Base-by-base conservation (phyloP, 257 asterid species). In the Rehmannia glutinosa region DNA sequence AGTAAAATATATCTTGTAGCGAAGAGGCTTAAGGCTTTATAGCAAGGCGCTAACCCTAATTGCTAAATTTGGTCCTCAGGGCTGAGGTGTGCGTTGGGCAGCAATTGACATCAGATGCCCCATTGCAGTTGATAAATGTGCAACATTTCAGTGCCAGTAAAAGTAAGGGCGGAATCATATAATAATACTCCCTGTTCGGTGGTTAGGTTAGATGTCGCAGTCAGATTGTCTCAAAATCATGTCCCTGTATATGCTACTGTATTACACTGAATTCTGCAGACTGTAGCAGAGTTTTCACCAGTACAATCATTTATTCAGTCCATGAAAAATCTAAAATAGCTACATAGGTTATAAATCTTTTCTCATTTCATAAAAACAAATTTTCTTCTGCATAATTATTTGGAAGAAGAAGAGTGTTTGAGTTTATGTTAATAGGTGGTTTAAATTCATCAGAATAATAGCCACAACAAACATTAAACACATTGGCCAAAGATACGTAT, bases 71-170 rank as follows among this genome's bases (percentile, higher is more conserved):
- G 33, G 57, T 39, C 49, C 41, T 45, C 45, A 13, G 20, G 69
- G 41, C 41, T 53, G 46, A 25, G 39, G 38, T 43, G 32, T 17
- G 63, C 23, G 21, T 49, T 51, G 56, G 15, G 21, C 13, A 32
- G n/a, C n/a, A n/a, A n/a, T n/a, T n/a, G n/a, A n/a, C n/a, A 71
- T 24, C 50, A 66, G 43, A 70, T 23, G 64, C 51, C 71, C 58
- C 24, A 19, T 36, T 39, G 61, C 54, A 60, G 56, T 36, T 38
- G 46, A 28, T 62, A 49, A 60, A 24, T 27, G 52, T 36, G 25
- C 42, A 51, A 49, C 52, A 33, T 24, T 36, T 30, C 17, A 64
- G 67, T 43, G 54, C 54, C 53, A 49, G 42, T 36, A 11, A 36
- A 39, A 74, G 53, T 41, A 30, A n/a, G 50, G 63, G 6, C 5